These are phyloP conservation scores for Paramecium tetraurelia DNA, from an alignment of 73 alveolate genomes.

Conservation along the genomic window DNA sequence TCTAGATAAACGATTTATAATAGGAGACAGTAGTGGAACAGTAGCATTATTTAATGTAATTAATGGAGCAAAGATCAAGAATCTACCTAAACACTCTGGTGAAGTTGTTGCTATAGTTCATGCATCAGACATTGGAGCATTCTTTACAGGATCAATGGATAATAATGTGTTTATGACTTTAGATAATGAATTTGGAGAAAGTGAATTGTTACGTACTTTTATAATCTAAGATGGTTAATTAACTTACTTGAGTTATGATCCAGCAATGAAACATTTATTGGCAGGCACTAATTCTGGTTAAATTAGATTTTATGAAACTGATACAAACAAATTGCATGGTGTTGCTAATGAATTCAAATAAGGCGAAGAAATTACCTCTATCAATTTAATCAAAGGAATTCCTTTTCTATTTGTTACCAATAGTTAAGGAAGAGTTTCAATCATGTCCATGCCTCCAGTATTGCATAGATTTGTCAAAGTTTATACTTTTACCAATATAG, in stretches of 20 bases:
- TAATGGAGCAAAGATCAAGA: constrained; percentile 80
- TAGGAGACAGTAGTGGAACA: constrained; percentile 78
- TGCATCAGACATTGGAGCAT: constrained; percentile 48
- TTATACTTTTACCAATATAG: constrained; percentile 43
- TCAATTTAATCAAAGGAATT: constrained; percentile 11
- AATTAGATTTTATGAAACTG: constrained; percentile 55
- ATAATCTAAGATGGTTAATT: constrained; percentile 35
- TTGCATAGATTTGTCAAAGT: constrained; percentile 52
- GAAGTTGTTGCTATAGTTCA: constrained; percentile 55
- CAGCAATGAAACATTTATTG: constrained; percentile 41
- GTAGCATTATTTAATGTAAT: constrained; percentile 68
- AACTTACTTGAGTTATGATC: constrained; percentile 50
- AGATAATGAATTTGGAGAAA: constrained; percentile 63
- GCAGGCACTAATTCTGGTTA: constrained; percentile 60
- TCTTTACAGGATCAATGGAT: constrained; percentile 62
- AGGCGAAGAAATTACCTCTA: constrained; percentile 58
- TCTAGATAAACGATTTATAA: constrained; percentile 69
- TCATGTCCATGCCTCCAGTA: constrained; percentile 59
- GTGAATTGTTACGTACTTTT: constrained; percentile 55
- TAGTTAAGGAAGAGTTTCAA: constrained; percentile 44
- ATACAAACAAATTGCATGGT: constrained; percentile 57
- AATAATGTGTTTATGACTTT: constrained; percentile 56
- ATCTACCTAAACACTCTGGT: constrained; percentile 61
- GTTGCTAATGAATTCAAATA: constrained; percentile 39
- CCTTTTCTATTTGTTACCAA: constrained; percentile 50